These are phyloP conservation scores for Hypoxylon cercidicola DNA, from an alignment of 495 filamentous ascomycete genomes.

Conservation along the genomic window DNA sequence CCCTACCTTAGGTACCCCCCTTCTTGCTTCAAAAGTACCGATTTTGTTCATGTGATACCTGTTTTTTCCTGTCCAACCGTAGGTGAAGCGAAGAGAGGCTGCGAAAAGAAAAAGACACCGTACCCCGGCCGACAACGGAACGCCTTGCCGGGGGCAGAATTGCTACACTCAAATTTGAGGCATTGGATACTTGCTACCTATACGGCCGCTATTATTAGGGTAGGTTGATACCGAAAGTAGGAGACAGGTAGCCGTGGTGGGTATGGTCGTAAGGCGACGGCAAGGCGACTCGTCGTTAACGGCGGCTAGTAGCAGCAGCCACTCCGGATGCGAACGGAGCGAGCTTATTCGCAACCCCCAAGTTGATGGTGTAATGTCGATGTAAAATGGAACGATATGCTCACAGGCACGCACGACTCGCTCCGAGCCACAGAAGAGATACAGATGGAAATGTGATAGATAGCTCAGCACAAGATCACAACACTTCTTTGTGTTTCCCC, in stretches of 20 bases:
- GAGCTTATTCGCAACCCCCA: neutral
- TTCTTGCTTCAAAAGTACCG: conserved; percentile 18
- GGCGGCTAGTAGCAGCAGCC: neutral
- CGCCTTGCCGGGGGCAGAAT: conserved; percentile 9
- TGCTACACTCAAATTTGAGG: neutral
- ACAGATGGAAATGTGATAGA: neutral
- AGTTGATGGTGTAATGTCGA: neutral
- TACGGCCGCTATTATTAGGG: neutral
- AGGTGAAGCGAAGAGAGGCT: conserved; percentile 4
- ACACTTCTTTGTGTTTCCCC: conserved; percentile 21
- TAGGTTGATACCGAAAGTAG: neutral
- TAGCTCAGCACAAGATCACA: neutral
- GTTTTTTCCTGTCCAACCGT: conserved; percentile 12
- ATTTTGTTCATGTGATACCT: conserved; percentile 26
- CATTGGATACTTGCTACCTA: neutral
- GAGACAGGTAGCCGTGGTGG: neutral
- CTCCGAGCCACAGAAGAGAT: neutral
- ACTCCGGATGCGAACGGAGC: neutral
- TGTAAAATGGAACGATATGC: neutral
- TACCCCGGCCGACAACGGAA: conserved; percentile 24
- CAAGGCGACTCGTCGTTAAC: neutral
- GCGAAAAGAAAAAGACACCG: neutral
- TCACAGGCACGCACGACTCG: neutral
- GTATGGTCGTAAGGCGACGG: neutral
- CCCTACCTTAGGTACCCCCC: too few species aligned